Evolutionary conservation across 176 grass and related monocot genomes (phyloP), one percentile per base, ranked within the genome.

Genomic region (Lolium perenne): DNA sequence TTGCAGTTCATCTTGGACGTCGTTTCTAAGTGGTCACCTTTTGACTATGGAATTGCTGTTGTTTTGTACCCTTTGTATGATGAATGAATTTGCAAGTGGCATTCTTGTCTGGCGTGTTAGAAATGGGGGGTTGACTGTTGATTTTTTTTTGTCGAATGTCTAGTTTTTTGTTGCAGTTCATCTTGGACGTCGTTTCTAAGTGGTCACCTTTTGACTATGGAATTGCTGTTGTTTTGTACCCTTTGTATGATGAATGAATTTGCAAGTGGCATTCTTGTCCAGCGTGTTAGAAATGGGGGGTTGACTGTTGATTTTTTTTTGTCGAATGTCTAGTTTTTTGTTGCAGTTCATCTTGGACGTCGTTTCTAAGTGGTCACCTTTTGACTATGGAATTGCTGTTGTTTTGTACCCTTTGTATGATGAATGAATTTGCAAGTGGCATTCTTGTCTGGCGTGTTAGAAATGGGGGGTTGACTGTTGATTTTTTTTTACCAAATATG

Each of bases 391-490:
- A 74, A 49, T 43, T 13, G 10, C 3, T 49, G 45, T 48, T 74
- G 43, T 47, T 43, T 12, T 45, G 8, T n/a, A 45, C 68, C 67
- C 38, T 70, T 70, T 47, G 20, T 48, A 48, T 73, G 40, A 48
- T 74, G 71, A 74, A 48, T 74, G 71, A 74, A 49, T 50, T 50
- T 74, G 45, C 21, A 14, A 73, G 71, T 49, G 43, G 6, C 71
- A 29, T 74, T 8, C 21, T 26, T 23, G 22, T 8, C 12, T 60
- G 38, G 5, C 14, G 51, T 56, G 29, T 77, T 77, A n/a, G 10
- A 57, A 78, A 60, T 11, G 76, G 20, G 5, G 17, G 58, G 32
- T 22, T 77, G 32, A 21, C 38, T 14, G 32, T 35, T 35, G 32
- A 35, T 35, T 35, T 1, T 35, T 1, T 0, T n/a, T 20, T n/a